These are phyloP conservation scores for Termitomyces bulborhizus DNA, from an alignment of 768 basidiomycete genomes.

Conservation along the genomic window DNA sequence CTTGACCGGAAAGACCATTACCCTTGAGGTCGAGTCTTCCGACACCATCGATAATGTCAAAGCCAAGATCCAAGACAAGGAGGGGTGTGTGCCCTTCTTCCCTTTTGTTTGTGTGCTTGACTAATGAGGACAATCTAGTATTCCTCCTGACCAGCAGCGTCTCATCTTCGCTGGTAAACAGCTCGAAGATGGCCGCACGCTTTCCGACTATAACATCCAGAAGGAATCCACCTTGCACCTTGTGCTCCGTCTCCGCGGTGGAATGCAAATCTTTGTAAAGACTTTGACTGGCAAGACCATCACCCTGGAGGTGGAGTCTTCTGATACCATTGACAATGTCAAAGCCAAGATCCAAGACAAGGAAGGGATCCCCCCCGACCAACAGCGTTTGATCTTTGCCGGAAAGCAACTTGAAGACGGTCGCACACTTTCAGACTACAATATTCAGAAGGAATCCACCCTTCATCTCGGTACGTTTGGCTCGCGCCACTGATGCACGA, in stretches of 20 bases:
- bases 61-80: slow-evolving; percentile 12
- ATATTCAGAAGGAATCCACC: slow-evolving; percentile 19
- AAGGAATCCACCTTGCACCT: slow-evolving; percentile 7
- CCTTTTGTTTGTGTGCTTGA: background rate
- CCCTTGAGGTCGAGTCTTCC: slow-evolving; percentile 8
- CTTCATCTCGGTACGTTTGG: slow-evolving; percentile 22
- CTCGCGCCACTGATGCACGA: no score
- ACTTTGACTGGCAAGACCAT: slow-evolving; percentile 22
- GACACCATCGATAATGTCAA: slow-evolving; percentile 8
- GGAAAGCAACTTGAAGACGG: slow-evolving; percentile 18
- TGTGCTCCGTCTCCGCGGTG: slow-evolving; percentile 5
- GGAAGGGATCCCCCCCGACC: slow-evolving; percentile 19
- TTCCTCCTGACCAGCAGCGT: slow-evolving; percentile 8
- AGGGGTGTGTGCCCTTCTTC: background rate
- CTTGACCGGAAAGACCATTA: slow-evolving; percentile 12
- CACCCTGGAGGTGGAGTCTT: slow-evolving; percentile 17
- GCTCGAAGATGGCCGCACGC: slow-evolving; percentile 3
- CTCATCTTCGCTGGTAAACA: slow-evolving; percentile 10
- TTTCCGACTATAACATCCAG: slow-evolving; percentile 8
- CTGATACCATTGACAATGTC: slow-evolving; percentile 18
- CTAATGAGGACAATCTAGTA: background rate
- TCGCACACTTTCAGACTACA: slow-evolving; percentile 16
- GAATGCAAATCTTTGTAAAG: slow-evolving; percentile 23
- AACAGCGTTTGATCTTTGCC: slow-evolving; percentile 17
- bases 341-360: slow-evolving; percentile 22